phyloP scores from a whole-genome alignment of 2,329 filamentous ascomycete species.

The Fusarium pseudonygamai region DNA sequence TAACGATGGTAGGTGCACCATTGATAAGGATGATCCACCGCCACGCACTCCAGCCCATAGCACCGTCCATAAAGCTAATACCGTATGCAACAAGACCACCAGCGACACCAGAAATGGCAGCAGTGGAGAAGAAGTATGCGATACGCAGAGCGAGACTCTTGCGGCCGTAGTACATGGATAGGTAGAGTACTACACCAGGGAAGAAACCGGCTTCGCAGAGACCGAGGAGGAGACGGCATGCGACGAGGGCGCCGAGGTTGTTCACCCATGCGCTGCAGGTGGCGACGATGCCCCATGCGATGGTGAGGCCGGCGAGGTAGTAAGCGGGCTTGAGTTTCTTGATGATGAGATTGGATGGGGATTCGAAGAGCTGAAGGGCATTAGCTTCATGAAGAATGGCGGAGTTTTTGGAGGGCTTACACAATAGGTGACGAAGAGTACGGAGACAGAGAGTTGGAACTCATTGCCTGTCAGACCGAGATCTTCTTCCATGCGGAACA shows the following conservation, averaged over 20 bases:
- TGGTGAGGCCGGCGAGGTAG: slow-evolving; percentile 60
- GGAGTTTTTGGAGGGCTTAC: too few relatives aligned
- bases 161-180: slow-evolving; percentile 72
- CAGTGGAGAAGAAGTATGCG: slow-evolving; percentile 68
- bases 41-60: slow-evolving; percentile 68
- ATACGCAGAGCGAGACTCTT: slow-evolving; percentile 69
- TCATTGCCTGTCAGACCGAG: slow-evolving; percentile 64
- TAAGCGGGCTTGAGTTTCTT: slow-evolving; percentile 52
- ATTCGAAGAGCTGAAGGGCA: slow-evolving; percentile 53
- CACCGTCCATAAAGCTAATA: slow-evolving; percentile 70
- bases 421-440: slow-evolving; percentile 51
- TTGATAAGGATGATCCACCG: slow-evolving; percentile 71
- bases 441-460: slow-evolving; percentile 64
- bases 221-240: slow-evolving; percentile 50
- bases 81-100: slow-evolving; percentile 72
- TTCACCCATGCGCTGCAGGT: slow-evolving; percentile 55
- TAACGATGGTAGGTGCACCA: slow-evolving; percentile 56
- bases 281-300: slow-evolving; percentile 56
- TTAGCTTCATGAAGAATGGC: too few relatives aligned
- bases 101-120: slow-evolving; percentile 69
- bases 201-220: slow-evolving; percentile 60
- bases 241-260: slow-evolving; percentile 56
- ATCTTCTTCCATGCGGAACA: slow-evolving; percentile 60
- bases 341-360: slow-evolving; percentile 52
- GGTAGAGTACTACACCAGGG: slow-evolving; percentile 58